Percentiles rank a stretch among this genome's conserved stretches.
phyloP scores from a whole-genome alignment of 345 rosid genomes.

The Eucalyptus cloeziana region DNA sequence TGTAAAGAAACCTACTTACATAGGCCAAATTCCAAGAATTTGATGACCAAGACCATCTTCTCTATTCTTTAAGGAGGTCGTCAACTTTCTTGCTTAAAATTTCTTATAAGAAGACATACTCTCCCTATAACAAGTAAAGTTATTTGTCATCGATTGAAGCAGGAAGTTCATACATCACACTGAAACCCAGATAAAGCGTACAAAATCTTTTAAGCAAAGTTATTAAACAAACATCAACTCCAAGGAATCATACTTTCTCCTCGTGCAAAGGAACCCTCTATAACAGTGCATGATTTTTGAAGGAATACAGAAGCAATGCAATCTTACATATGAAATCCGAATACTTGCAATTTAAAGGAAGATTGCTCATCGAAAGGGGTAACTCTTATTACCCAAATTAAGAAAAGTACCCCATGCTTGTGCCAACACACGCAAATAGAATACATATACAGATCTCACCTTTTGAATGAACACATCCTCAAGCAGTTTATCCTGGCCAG shows the following conservation, averaged over 20 bases:
- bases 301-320: neutral
- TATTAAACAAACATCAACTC: neutral
- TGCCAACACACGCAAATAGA: neutral
- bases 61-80: neutral
- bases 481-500: slow-evolving; percentile 19
- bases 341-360: neutral
- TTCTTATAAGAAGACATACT: neutral
- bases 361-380: neutral
- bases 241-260: neutral
- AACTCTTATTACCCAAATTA: neutral
- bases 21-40: neutral
- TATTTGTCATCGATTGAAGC: neutral
- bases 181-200: neutral
- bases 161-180: neutral
- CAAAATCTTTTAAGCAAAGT: neutral
- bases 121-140: neutral
- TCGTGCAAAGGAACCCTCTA: neutral
- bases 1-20: neutral
- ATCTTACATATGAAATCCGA: neutral
- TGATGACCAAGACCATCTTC: neutral
- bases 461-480: slow-evolving; percentile 38
- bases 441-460: slow-evolving; percentile 17
- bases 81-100: neutral
- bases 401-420: neutral
- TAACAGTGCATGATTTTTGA: neutral